These are phyloP conservation scores for Kodamaea lidongshanica DNA, from an alignment of 805 yeast genomes.

Conservation along the genomic window DNA sequence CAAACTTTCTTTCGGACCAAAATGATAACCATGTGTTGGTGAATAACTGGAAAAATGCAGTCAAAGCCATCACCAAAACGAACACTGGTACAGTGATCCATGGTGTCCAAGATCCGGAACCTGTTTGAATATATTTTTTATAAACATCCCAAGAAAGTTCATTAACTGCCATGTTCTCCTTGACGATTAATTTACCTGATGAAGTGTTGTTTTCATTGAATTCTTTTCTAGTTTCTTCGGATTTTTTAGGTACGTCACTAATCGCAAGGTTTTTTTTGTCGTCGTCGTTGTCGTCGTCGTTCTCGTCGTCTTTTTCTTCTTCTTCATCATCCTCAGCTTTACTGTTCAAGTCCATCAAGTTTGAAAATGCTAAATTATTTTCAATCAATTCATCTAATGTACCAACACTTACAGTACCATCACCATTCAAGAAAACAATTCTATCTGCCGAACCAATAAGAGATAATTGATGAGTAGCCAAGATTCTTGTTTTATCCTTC, in stretches of 20 bases:
- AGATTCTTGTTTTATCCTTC: conserved; percentile 54
- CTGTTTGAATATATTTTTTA: conserved; percentile 24
- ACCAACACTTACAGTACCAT: conserved; percentile 57
- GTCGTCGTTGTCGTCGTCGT: conserved; percentile 1
- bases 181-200: conserved; percentile 9
- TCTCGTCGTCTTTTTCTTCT: background rate
- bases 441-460: conserved; percentile 65
- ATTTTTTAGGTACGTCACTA: conserved; percentile 32
- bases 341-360: conserved; percentile 35
- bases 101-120: conserved; percentile 4
- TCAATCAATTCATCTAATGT: conserved; percentile 47
- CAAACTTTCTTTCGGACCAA: conserved; percentile 62
- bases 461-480: conserved; percentile 82
- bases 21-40: conserved; percentile 78
- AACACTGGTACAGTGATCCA: conserved; percentile 3
- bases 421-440: conserved; percentile 61
- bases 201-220: conserved; percentile 5
- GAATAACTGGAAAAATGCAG: conserved; percentile 50
- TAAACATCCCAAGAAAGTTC: conserved; percentile 28
- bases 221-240: conserved; percentile 6
- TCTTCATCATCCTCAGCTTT: conserved; percentile 15
- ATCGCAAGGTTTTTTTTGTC: conserved; percentile 48
- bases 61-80: conserved; percentile 20
- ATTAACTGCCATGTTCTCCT: conserved; percentile 19
- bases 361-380: conserved; percentile 30